phyloP scores from a whole-genome alignment of 169 alveolate species.

The Perkinsus olseni region DNA sequence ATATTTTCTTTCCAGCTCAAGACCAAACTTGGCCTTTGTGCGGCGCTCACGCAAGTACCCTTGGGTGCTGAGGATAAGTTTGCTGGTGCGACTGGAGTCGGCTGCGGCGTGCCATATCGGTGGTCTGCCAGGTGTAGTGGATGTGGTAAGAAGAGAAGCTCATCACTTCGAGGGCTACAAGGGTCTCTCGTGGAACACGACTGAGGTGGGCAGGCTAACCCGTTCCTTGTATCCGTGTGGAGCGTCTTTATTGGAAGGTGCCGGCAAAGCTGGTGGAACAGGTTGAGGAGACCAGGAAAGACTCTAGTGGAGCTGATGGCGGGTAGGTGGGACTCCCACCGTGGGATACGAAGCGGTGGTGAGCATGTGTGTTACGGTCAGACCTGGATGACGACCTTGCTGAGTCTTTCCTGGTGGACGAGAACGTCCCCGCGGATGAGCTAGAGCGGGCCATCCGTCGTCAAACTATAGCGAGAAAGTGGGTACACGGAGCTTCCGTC shows the following conservation, averaged over 20 bases:
- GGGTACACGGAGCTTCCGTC: slow-evolving; percentile 20
- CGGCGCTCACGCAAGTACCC: slow-evolving; percentile 58
- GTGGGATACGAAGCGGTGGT: slow-evolving; percentile 39
- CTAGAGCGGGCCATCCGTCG: slow-evolving; percentile 32
- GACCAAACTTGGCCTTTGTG: not conserved
- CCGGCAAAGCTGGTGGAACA: slow-evolving; percentile 16
- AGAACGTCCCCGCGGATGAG: not conserved
- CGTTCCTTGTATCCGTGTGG: not conserved
- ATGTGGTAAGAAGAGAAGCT: slow-evolving; percentile 64
- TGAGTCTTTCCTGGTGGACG: slow-evolving; percentile 36
- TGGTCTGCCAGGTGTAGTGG: slow-evolving; percentile 66
- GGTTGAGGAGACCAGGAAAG: not conserved
- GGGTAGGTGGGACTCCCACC: slow-evolving; percentile 57
- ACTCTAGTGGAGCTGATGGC: slow-evolving; percentile 16
- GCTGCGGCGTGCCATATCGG: not conserved
- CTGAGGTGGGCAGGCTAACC: slow-evolving; percentile 33
- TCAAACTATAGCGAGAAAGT: slow-evolving; percentile 49
- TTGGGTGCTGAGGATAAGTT: slow-evolving; percentile 72
- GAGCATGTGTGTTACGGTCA: slow-evolving; percentile 43
- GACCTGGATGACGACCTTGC: slow-evolving; percentile 88
- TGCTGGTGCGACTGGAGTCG: slow-evolving; percentile 8
- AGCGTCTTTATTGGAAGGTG: not conserved
- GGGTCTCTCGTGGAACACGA: slow-evolving; percentile 57
- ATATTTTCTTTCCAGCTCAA: not conserved
- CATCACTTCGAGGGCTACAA: slow-evolving; percentile 70